phyloP scores from a whole-genome alignment of 2,329 filamentous ascomycete genomes.

The Stylonectria norvegica region DNA sequence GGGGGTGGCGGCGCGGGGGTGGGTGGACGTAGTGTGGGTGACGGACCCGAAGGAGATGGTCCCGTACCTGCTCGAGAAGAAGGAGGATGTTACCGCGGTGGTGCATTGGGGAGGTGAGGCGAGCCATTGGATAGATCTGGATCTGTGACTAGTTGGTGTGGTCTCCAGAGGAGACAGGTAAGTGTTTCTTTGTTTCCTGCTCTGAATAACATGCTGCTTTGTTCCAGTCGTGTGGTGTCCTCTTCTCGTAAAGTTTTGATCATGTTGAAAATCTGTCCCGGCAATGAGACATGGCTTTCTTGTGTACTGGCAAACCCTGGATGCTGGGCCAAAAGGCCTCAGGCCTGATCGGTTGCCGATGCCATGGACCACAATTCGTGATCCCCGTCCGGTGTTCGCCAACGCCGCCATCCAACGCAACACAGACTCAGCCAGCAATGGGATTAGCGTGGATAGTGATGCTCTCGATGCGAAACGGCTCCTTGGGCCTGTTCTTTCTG shows the following conservation, averaged over 20 bases:
- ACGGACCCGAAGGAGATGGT: conserved; percentile 9
- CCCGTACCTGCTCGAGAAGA: conserved; percentile 3
- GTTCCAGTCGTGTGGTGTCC: conserved; percentile 3
- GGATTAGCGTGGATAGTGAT: conserved; percentile 79
- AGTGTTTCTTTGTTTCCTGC: no score
- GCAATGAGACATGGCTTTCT: no score
- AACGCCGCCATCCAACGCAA: no score
- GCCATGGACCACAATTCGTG: neutral
- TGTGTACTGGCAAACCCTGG: no score
- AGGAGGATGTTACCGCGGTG: conserved; percentile 1
- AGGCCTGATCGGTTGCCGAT: neutral
- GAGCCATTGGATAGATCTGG: no score
- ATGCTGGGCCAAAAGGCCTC: no score
- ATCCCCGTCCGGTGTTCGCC: neutral
- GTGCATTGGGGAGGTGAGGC: conserved; percentile 3
- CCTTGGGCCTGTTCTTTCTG: conserved; percentile 71
- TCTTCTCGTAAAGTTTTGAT: no score
- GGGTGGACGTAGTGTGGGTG: conserved; percentile 28
- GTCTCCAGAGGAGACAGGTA: no score
- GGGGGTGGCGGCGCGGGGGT: conserved; percentile 15
- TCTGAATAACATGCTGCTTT: no score
- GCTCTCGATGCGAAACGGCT: conserved; percentile 61
- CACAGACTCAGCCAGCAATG: conserved; percentile 55
- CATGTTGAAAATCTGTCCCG: no score
- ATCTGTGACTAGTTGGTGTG: no score